These are phyloP conservation scores for Coccomyxa subellipsoidea DNA, from an alignment of 163 green algal species.

Conservation along the genomic window DNA sequence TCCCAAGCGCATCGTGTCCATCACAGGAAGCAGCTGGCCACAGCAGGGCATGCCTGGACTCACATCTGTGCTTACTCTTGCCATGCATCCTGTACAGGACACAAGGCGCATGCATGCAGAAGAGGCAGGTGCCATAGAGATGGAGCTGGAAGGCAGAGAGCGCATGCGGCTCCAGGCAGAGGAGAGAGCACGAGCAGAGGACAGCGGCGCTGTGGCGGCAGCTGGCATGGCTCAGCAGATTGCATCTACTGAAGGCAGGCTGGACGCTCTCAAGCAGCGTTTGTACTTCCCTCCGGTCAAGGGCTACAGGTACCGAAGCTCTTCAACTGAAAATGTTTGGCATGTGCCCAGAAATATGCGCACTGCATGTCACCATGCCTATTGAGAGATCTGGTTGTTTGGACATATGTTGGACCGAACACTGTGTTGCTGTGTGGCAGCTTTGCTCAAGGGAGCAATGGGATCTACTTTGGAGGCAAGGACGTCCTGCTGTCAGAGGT, in stretches of 20 bases:
- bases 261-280: slow-evolving; percentile 66
- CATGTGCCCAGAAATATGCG: too few relatives aligned
- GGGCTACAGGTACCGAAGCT: slow-evolving; percentile 59
- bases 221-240: slow-evolving; percentile 59
- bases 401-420: too few relatives aligned
- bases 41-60: too few relatives aligned
- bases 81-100: slow-evolving; percentile 64
- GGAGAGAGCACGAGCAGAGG: slow-evolving; percentile 47
- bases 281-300: slow-evolving; percentile 65
- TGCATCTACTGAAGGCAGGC: slow-evolving; percentile 39
- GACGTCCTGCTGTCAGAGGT: slow-evolving; percentile 70
- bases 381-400: too few relatives aligned
- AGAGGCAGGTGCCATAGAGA: slow-evolving; percentile 58
- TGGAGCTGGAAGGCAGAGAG: slow-evolving; percentile 59
- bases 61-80: too few relatives aligned
- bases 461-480: slow-evolving; percentile 68
- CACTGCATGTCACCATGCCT: too few relatives aligned
- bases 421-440: slow-evolving; percentile 25
- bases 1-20: not conserved
- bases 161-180: slow-evolving; percentile 36
- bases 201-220: slow-evolving; percentile 48
- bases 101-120: slow-evolving; percentile 64
- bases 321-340: too few relatives aligned
- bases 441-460: slow-evolving; percentile 62
- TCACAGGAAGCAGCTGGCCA: too few relatives aligned